Evolutionary conservation across 306 rosid genomes (phyloP), one percentile per base, ranked within the genome.

Genomic region (Cucumis cinereus): DNA sequence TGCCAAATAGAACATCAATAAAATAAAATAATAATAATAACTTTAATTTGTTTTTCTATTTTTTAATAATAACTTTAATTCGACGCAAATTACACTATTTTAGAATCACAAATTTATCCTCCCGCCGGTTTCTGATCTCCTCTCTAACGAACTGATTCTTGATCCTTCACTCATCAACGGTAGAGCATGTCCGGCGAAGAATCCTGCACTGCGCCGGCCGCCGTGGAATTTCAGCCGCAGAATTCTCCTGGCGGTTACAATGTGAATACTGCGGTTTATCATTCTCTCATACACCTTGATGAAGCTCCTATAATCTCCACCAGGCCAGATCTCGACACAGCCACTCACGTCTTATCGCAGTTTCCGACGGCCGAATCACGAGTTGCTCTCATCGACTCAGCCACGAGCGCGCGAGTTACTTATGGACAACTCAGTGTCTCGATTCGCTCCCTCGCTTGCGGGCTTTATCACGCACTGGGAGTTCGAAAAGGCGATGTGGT

Each of bases 401-500:
- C 64, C 60, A 84, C 92, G 35, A 28, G 77, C 61, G 70, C 7
- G 20, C 85, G 77, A 5, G 28, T 93, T 13, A 87, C 92, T 49
- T 93, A 89, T 9, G 92, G 89, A 1, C 84, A 89, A 54, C 85
- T 93, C 78, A 84, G 57, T 24, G 75, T 83, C 17, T 91, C 92
- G 5, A 70, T 83, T 79, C 75, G 78, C 52, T 88, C 92, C 6
- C 90, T 93, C 14, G 92, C 97, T 3, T 82, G 86, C 1, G 97
- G 90, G 7, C 81, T 93, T 86, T 80, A 79, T 79, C 85, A 86
- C 71, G 93, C 87, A 45, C 89, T 89, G 12, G 93, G 86, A 38
- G 69, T 93, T 66, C 80, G 82, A 73, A 91, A 88, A 86, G 93
- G 93, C 13, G 91, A 91, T 43, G 93, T 93, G 15, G 92, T 93